phyloP scores from a whole-genome alignment of 2,329 filamentous ascomycete genomes.

The Corynespora cassiicola region DNA sequence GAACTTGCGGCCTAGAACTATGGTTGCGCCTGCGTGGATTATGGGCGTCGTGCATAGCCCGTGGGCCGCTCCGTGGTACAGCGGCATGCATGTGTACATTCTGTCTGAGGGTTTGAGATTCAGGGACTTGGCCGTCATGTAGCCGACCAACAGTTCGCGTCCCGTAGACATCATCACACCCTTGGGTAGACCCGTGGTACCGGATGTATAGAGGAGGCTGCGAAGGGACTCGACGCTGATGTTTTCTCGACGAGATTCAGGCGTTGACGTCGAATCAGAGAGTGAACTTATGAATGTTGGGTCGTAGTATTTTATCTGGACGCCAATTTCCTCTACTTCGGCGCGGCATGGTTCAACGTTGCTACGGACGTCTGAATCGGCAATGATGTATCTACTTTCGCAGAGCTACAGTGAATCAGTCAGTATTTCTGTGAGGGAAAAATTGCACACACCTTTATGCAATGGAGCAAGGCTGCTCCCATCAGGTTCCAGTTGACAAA shows the following conservation, averaged over 20 bases:
- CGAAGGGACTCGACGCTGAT: conserved; percentile 34
- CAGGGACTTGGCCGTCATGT: conserved; percentile 29
- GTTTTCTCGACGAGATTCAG: conserved; percentile 27
- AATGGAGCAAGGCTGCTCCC: conserved; percentile 42
- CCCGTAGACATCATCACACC: conserved; percentile 33
- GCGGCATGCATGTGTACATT: conserved; percentile 47
- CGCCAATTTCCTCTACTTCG: conserved; percentile 25
- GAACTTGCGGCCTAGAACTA: conserved; percentile 40
- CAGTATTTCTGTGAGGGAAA: conserved; percentile 28
- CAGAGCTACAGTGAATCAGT: conserved; percentile 62
- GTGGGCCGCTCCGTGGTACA: conserved; percentile 45
- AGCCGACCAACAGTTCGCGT: conserved; percentile 34
- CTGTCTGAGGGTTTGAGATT: conserved; percentile 31
- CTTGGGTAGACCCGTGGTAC: conserved; percentile 45
- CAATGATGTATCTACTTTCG: conserved; percentile 52
- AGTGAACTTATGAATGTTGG: conserved; percentile 31
- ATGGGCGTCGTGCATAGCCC: conserved; percentile 34
- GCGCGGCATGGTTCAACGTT: conserved; percentile 46
- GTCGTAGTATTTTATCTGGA: conserved; percentile 39
- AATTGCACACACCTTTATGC: conserved; percentile 35
- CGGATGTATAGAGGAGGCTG: conserved; percentile 43
- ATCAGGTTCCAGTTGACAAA: conserved; percentile 48
- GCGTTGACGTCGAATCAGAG: conserved; percentile 25
- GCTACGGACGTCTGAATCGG: conserved; percentile 55
- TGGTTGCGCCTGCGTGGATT: conserved; percentile 39